Conservation (phyloP, 345 rosid species). For the Angophora floribunda region DNA sequence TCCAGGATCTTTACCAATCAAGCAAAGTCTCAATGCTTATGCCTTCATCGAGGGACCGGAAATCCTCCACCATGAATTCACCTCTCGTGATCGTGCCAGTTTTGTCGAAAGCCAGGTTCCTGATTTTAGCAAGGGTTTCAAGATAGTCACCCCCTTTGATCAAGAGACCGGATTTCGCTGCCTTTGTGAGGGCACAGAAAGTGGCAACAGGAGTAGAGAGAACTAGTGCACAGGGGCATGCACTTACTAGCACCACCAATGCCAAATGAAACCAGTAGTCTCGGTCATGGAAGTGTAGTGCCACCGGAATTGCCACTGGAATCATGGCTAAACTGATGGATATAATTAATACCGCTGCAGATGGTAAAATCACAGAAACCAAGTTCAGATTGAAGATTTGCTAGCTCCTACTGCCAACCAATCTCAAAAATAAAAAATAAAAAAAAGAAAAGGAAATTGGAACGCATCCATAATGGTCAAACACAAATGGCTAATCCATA, state of each 20-base stretch:
- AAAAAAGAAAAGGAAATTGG: not conserved
- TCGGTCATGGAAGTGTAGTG: slow-evolving; percentile 20
- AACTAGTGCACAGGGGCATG: slow-evolving; percentile 88
- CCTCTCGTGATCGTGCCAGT: slow-evolving; percentile 89
- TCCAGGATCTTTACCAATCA: slow-evolving; percentile 39
- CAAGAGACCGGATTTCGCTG: slow-evolving; percentile 76
- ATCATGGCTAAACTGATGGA: slow-evolving; percentile 46
- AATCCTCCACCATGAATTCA: slow-evolving; percentile 71
- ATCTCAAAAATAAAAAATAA: not conserved
- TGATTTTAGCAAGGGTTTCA: slow-evolving; percentile 65
- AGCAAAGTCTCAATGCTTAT: slow-evolving; percentile 33
- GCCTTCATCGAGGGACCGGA: slow-evolving; percentile 32
- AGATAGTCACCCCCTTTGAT: slow-evolving; percentile 84
- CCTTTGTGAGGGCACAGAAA: slow-evolving; percentile 82
- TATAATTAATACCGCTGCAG: slow-evolving; percentile 48
- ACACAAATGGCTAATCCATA: not conserved
- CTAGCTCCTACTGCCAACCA: not conserved
- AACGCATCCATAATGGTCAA: not conserved
- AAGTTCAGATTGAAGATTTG: not conserved
- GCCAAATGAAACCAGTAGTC: slow-evolving; percentile 70
- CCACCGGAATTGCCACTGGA: slow-evolving; percentile 54
- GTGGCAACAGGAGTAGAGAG: slow-evolving; percentile 92
- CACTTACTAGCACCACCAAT: slow-evolving; percentile 79
- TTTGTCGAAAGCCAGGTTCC: slow-evolving; percentile 75
- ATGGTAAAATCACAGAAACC: not conserved